Evolutionary conservation across 2,329 filamentous ascomycete species (phyloP).

Genomic region (Ascomycota sp.): DNA sequence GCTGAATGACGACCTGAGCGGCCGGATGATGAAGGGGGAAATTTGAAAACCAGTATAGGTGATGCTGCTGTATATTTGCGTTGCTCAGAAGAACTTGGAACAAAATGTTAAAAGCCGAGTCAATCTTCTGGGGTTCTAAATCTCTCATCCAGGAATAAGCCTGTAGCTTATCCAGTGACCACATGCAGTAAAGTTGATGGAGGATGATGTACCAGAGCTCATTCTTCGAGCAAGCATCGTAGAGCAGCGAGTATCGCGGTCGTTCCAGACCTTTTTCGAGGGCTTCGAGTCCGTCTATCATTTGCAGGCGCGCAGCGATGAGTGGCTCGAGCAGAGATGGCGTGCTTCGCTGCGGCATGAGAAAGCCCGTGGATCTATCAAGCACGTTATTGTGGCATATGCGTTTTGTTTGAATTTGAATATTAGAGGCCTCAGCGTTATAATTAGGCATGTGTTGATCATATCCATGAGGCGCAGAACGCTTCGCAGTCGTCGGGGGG

Average conservation of each 20-base stretch:
- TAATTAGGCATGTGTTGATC: background rate
- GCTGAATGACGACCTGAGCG: background rate
- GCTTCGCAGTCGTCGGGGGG: background rate
- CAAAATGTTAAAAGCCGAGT: conserved; percentile 6
- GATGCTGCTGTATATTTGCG: conserved; percentile 4
- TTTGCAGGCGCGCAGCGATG: background rate
- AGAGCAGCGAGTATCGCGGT: conserved; percentile 32
- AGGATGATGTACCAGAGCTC: conserved; percentile 45
- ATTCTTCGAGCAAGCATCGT: conserved; percentile 28
- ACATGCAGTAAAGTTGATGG: conserved; percentile 44
- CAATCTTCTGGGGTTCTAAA: conserved; percentile 3
- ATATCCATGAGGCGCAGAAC: background rate
- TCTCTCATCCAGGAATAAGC: conserved; percentile 10
- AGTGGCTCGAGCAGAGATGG: background rate
- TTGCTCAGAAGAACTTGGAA: conserved; percentile 7
- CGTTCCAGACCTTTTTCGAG: conserved; percentile 16
- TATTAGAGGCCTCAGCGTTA: background rate
- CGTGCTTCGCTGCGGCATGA: too few relatives aligned
- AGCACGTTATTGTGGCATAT: background rate
- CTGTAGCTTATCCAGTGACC: conserved; percentile 19
- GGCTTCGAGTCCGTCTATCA: conserved; percentile 1
- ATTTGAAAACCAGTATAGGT: conserved; percentile 10
- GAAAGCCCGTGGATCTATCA: background rate
- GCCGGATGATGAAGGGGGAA: conserved; percentile 6
- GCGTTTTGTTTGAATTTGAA: background rate